Conservation (phyloP, 2,329 filamentous ascomycete genomes). For the Phialophora chinensis region DNA sequence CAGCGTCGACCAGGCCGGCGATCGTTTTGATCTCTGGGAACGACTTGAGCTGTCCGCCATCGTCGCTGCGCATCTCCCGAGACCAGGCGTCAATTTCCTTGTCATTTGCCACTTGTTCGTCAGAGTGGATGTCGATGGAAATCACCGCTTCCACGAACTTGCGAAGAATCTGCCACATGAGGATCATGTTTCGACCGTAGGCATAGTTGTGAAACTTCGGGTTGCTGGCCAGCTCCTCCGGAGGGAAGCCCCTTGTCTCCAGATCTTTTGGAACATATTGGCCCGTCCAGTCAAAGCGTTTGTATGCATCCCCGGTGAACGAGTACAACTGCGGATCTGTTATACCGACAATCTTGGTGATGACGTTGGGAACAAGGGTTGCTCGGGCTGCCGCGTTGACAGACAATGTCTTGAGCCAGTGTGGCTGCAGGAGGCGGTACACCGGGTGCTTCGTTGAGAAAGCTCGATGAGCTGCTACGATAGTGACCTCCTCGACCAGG, state of each 20-base stretch:
- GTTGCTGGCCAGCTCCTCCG: slow-evolving; percentile 38
- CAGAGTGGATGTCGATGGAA: slow-evolving; percentile 43
- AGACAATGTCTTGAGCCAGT: slow-evolving; percentile 59
- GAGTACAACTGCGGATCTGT: slow-evolving; percentile 46
- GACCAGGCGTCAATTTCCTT: slow-evolving; percentile 50
- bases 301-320: slow-evolving; percentile 51
- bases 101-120: slow-evolving; percentile 44
- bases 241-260: slow-evolving; percentile 50
- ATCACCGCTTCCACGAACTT: slow-evolving; percentile 53
- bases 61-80: slow-evolving; percentile 47
- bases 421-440: slow-evolving; percentile 53
- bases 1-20: slow-evolving; percentile 52
- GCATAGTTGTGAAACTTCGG: slow-evolving; percentile 56
- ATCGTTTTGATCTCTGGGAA: slow-evolving; percentile 54
- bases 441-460: slow-evolving; percentile 53
- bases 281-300: slow-evolving; percentile 53
- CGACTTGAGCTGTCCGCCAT: slow-evolving; percentile 46
- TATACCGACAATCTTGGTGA: slow-evolving; percentile 53
- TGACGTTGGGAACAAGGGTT: slow-evolving; percentile 54
- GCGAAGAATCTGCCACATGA: slow-evolving; percentile 54
- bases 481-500: slow-evolving; percentile 57
- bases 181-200: slow-evolving; percentile 55
- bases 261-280: slow-evolving; percentile 57
- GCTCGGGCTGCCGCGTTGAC: slow-evolving; percentile 56
- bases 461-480: slow-evolving; percentile 54